These are phyloP conservation scores for Quercus phellos DNA, from an alignment of 331 rosid genomes.

Conservation along the genomic window DNA sequence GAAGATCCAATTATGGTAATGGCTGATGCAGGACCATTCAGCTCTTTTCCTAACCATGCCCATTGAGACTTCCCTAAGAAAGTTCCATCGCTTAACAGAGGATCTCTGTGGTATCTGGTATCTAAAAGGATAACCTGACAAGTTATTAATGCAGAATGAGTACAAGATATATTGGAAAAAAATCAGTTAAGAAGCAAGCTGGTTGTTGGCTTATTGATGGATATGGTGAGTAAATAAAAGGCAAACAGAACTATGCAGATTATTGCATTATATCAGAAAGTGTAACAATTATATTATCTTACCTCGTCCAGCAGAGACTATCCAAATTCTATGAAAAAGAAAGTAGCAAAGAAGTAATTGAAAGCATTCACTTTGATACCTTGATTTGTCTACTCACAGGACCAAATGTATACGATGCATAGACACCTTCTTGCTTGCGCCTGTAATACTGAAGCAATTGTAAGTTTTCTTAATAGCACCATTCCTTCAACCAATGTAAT, in stretches of 20 bases:
- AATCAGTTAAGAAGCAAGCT: neutral
- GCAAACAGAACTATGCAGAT: neutral
- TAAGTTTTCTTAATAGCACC: conserved; percentile 16
- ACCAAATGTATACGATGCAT: conserved; percentile 67
- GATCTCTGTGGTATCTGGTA: conserved; percentile 84
- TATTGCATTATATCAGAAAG: neutral
- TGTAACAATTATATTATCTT: neutral
- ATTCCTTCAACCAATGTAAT: neutral
- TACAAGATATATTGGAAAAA: conserved; percentile 12
- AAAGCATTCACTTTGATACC: conserved; percentile 38
- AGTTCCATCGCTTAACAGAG: conserved; percentile 66
- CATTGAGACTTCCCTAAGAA: conserved; percentile 70
- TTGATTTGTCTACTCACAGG: conserved; percentile 60
- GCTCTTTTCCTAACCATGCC: conserved; percentile 71
- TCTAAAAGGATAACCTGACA: conserved; percentile 60
- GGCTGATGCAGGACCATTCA: conserved; percentile 56
- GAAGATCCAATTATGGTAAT: conserved; percentile 74
- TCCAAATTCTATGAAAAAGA: neutral
- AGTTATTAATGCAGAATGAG: conserved; percentile 21
- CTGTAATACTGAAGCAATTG: conserved; percentile 35
- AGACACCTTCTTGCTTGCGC: conserved; percentile 73
- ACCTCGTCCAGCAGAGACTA: neutral
- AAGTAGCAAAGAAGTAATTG: neutral
- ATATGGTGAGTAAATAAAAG: neutral
- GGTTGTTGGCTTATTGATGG: neutral